Percentiles rank a stretch among this genome's conserved stretches.
Evolutionary conservation across 768 basidiomycete genomes (phyloP).

Genomic region (Agaricus subrufescens): DNA sequence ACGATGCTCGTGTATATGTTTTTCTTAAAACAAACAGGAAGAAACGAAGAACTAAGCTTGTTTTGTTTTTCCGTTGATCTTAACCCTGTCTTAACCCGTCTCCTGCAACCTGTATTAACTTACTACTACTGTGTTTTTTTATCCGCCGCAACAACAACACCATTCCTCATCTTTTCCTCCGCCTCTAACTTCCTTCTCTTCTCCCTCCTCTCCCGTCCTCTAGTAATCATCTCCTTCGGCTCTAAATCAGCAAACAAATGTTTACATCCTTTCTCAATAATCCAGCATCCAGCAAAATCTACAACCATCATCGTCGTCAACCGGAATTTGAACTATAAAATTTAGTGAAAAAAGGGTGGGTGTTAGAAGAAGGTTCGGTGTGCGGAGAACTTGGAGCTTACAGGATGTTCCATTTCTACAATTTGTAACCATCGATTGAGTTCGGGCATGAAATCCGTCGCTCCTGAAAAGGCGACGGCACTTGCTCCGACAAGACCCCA

Average conservation of each 20-base stretch:
- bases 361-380: background rate
- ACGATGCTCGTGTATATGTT: no score
- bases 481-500: constrained; percentile 90
- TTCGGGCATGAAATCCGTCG: constrained; percentile 94
- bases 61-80: no score
- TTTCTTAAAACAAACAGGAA: no score
- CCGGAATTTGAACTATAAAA: constrained; percentile 70
- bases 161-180: constrained; percentile 1
- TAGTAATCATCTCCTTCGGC: constrained; percentile 79
- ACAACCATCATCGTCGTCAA: constrained; percentile 78
- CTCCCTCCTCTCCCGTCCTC: constrained; percentile 79
- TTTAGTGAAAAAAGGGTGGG: background rate
- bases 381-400: constrained; percentile 34
- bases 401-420: constrained; percentile 77
- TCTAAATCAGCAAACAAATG: constrained; percentile 82
- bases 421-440: constrained; percentile 96
- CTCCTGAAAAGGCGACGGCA: constrained; percentile 88
- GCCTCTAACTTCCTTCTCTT: constrained; percentile 33
- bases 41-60: no score
- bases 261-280: constrained; percentile 82
- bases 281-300: constrained; percentile 87
- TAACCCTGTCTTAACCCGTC: no score
- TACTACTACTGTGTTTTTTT: background rate
- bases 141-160: background rate
- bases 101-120: no score